phyloP scores from a whole-genome alignment of 1,284 basidiomycete species.

The Ceratobasidium sp. region DNA sequence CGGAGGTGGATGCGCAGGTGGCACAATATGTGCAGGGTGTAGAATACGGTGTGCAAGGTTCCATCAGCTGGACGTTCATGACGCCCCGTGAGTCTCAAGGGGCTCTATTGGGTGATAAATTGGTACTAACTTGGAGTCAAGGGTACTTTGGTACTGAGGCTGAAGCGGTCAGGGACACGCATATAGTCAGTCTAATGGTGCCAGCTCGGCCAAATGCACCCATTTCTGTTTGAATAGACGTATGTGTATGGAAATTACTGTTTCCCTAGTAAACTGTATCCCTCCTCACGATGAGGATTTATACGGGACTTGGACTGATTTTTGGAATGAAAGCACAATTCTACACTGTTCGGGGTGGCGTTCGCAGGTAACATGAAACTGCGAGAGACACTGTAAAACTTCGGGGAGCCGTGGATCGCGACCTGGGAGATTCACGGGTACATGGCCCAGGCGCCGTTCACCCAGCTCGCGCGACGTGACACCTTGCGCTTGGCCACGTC shows the following conservation, averaged over 20 bases:
- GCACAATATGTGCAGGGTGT: conserved; percentile 59
- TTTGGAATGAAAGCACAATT: neutral
- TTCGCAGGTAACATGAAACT: too few species aligned
- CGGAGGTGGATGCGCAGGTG: conserved; percentile 58
- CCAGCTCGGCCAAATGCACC: neutral
- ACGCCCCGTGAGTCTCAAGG: neutral
- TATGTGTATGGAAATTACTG: neutral
- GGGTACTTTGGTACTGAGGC: neutral
- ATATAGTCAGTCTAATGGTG: neutral
- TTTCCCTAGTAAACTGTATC: neutral
- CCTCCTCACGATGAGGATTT: too few species aligned
- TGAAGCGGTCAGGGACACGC: neutral
- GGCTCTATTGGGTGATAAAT: neutral
- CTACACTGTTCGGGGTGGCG: too few species aligned
- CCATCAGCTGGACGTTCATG: conserved; percentile 62
- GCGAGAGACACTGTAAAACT: too few species aligned
- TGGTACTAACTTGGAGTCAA: neutral
- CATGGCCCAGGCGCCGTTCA: too few species aligned
- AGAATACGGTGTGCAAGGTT: conserved; percentile 64
- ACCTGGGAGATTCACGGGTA: too few species aligned
- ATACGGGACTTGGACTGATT: too few species aligned
- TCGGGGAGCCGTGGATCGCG: too few species aligned
- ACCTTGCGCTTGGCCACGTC: too few species aligned
- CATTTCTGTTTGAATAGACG: neutral
- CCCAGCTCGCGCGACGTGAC: too few species aligned